A percentile compares a stretch with the other conserved stretches of the same genome.
phyloP scores from a whole-genome alignment of 441 rosid species.

The Erodium texanum region DNA sequence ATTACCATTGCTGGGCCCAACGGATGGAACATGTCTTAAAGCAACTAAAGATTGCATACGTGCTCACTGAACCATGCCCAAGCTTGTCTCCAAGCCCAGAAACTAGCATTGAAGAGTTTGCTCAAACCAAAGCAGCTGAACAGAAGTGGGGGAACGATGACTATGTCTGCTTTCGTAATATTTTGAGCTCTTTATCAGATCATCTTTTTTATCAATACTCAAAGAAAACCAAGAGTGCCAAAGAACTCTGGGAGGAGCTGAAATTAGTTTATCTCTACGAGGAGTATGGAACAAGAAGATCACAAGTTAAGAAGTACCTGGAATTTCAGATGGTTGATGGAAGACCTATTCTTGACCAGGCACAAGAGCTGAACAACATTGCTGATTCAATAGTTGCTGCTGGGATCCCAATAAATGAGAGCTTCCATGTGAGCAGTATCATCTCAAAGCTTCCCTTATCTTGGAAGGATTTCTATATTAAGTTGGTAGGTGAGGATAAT shows the following conservation, averaged over 20 bases:
- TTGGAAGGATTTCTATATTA: slow-evolving; percentile 61
- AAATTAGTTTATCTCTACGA: slow-evolving; percentile 53
- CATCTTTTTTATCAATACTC: slow-evolving; percentile 48
- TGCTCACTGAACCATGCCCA: slow-evolving; percentile 57
- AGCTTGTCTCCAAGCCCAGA: slow-evolving; percentile 19
- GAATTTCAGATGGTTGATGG: slow-evolving; percentile 62
- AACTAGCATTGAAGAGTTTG: slow-evolving; percentile 26
- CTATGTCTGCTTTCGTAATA: slow-evolving; percentile 46
- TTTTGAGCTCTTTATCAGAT: slow-evolving; percentile 63
- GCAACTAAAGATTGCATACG: slow-evolving; percentile 51
- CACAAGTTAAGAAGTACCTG: slow-evolving; percentile 63
- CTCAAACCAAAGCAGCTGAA: slow-evolving; percentile 30
- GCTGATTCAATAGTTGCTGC: slow-evolving; percentile 55
- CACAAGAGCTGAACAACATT: slow-evolving; percentile 51
- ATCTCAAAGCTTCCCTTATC: slow-evolving; percentile 73
- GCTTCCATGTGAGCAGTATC: slow-evolving; percentile 60
- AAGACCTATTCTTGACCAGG: slow-evolving; percentile 49
- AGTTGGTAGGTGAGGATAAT: slow-evolving; percentile 44
- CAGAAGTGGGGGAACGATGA: slow-evolving; percentile 62
- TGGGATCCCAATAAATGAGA: slow-evolving; percentile 56
- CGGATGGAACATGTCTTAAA: slow-evolving; percentile 57
- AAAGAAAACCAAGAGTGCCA: slow-evolving; percentile 44
- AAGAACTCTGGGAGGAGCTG: slow-evolving; percentile 71
- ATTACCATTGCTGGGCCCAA: slow-evolving; percentile 50
- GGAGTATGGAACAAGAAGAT: slow-evolving; percentile 51